Conservation (phyloP, 192 early-diverging fungal species). For the Helicostylum pulchrum region DNA sequence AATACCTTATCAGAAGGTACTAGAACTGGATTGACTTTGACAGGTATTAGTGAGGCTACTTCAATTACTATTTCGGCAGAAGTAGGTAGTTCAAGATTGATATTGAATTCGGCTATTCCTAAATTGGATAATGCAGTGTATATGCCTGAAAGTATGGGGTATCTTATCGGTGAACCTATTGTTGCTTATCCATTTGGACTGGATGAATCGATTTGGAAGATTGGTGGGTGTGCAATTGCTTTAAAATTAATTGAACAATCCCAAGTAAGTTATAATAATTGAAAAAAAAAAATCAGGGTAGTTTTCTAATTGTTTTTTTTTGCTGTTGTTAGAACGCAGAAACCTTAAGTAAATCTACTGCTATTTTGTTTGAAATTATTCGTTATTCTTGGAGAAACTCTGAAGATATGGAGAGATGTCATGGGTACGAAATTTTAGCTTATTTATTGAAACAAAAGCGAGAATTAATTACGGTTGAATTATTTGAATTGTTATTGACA, state of each 20-base stretch:
- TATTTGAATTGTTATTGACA: conserved; percentile 55
- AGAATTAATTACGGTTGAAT: conserved; percentile 50
- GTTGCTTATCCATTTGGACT: conserved; percentile 55
- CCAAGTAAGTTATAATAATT: conserved; percentile 42
- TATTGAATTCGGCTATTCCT: conserved; percentile 55
- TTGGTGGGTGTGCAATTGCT: conserved; percentile 65
- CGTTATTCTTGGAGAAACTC: conserved; percentile 65
- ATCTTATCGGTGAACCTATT: conserved; percentile 51
- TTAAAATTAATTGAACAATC: conserved; percentile 58
- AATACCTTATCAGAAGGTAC: conserved; percentile 44
- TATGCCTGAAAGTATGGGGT: conserved; percentile 37
- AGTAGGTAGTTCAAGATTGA: conserved; percentile 13
- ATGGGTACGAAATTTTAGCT: conserved; percentile 65
- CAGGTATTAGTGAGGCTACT: conserved; percentile 35
- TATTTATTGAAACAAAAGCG: conserved; percentile 63
- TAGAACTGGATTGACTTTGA: conserved; percentile 26
- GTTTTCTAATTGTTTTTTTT: background rate
- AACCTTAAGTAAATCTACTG: conserved; percentile 47
- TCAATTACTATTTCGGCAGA: conserved; percentile 27
- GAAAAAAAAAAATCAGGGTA: background rate
- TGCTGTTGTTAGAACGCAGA: conserved; percentile 40
- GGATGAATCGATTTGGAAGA: conserved; percentile 68
- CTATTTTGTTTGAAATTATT: conserved; percentile 58
- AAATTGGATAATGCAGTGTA: conserved; percentile 49
- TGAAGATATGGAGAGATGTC: conserved; percentile 67